Percentiles rank a stretch among this genome's conserved stretches.
These are phyloP conservation scores for Oryza meyeriana DNA, from an alignment of 176 grass and related monocot species.

Conservation along the genomic window DNA sequence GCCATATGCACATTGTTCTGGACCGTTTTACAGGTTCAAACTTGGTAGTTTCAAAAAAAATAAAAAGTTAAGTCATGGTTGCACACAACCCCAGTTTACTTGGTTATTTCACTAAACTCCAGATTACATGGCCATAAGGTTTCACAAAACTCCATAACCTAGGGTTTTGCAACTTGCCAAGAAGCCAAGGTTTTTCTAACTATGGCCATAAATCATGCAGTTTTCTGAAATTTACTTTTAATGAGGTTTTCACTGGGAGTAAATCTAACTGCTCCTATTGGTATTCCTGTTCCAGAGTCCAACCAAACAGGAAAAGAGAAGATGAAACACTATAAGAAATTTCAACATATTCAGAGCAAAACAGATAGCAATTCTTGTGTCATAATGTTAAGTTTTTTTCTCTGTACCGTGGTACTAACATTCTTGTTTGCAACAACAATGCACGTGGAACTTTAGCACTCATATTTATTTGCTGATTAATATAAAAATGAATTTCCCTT, in stretches of 20 bases:
- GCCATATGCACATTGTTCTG: background rate
- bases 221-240: background rate
- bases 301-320: background rate
- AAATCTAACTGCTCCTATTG: background rate
- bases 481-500: background rate
- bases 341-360: background rate
- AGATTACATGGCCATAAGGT: background rate
- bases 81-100: background rate
- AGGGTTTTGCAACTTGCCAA: background rate
- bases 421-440: conserved; percentile 6
- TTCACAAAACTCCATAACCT: background rate
- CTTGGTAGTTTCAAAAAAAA: background rate
- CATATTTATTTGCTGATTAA: background rate
- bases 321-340: background rate
- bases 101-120: background rate
- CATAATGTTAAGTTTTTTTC: background rate
- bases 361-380: background rate
- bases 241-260: background rate
- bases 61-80: background rate
- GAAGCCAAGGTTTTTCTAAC: background rate
- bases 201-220: background rate
- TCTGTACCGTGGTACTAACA: background rate
- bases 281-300: background rate
- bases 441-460: conserved; percentile 1
- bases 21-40: background rate